Evolutionary conservation across 2,329 filamentous ascomycete species (phyloP).

Genomic region (Clarireedia monteithiana): DNA sequence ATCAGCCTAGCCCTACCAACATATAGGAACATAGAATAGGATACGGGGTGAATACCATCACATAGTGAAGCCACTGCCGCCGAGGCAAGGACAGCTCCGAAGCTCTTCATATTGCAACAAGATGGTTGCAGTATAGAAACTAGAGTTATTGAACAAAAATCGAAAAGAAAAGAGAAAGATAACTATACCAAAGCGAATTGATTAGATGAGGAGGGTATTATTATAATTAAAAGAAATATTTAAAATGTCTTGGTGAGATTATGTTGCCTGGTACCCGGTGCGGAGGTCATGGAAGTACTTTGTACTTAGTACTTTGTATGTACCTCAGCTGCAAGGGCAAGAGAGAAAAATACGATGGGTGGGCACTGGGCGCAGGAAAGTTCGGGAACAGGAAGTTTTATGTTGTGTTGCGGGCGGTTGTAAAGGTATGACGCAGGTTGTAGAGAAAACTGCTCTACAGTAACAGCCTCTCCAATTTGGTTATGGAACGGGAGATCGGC

Average conservation of each 20-base stretch:
- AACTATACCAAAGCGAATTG: too few species aligned
- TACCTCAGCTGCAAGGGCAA: too few species aligned
- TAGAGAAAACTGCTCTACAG: not conserved
- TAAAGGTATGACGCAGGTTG: not conserved
- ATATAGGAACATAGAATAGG: not conserved
- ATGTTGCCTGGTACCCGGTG: too few species aligned
- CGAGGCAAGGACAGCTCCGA: not conserved
- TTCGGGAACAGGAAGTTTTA: too few species aligned
- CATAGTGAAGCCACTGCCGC: slow-evolving; percentile 3
- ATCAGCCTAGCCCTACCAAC: not conserved
- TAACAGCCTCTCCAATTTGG: not conserved
- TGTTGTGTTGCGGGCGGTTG: too few species aligned
- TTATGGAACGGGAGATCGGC: slow-evolving; percentile 1
- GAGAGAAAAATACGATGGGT: too few species aligned
- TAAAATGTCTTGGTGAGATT: too few species aligned
- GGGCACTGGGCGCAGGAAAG: too few species aligned
- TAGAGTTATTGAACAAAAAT: not conserved
- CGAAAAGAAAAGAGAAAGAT: not conserved
- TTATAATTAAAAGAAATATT: too few species aligned
- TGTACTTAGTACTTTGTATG: too few species aligned
- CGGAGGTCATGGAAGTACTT: too few species aligned
- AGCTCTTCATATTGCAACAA: slow-evolving; percentile 1
- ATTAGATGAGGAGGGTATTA: too few species aligned
- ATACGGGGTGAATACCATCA: not conserved
- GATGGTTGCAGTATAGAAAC: not conserved